These are phyloP conservation scores for Plantago coronopus DNA, from an alignment of 305 asterid genomes.

Conservation along the genomic window DNA sequence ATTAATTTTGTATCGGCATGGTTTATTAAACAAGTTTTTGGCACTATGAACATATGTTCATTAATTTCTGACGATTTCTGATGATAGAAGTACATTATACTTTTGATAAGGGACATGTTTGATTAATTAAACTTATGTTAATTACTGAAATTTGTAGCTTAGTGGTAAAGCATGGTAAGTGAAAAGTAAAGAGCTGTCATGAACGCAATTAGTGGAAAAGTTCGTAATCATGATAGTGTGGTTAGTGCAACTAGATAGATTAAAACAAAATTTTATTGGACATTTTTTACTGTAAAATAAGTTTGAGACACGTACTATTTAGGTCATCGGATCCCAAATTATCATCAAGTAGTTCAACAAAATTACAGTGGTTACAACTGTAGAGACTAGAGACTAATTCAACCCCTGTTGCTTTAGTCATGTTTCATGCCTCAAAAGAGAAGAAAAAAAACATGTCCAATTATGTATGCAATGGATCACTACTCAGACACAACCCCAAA, in stretches of 20 bases:
- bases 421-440: background rate
- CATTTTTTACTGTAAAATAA: background rate
- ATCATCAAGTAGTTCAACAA: slow-evolving; percentile 14
- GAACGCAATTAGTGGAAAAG: slow-evolving; percentile 22
- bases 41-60: background rate
- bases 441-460: background rate
- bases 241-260: too few relatives aligned
- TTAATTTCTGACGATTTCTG: background rate
- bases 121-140: background rate
- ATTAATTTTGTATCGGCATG: too few relatives aligned
- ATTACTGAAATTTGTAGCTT: background rate
- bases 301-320: background rate
- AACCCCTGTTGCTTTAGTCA: background rate
- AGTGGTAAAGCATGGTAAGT: background rate
- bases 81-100: too few relatives aligned
- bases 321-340: slow-evolving; percentile 14
- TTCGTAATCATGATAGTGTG: slow-evolving; percentile 2
- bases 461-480: too few relatives aligned
- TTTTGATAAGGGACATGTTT: background rate
- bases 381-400: background rate
- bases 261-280: too few relatives aligned
- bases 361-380: slow-evolving; percentile 10
- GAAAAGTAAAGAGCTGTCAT: background rate
- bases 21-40: too few relatives aligned
- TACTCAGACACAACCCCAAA: too few relatives aligned